These are phyloP conservation scores for Pichia thaimueangensis DNA, from an alignment of 805 yeast genomes.

Conservation along the genomic window DNA sequence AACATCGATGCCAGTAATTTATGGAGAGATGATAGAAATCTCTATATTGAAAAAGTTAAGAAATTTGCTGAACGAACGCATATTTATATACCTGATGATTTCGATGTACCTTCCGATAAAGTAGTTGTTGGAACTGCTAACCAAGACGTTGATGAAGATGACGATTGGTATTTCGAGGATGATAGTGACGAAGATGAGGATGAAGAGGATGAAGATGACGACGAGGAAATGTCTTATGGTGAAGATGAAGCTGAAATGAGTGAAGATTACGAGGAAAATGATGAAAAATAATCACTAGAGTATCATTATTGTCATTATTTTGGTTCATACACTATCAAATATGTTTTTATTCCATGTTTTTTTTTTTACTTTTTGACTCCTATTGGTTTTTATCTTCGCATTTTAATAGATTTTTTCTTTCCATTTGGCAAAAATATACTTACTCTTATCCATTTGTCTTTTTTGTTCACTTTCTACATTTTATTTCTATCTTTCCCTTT, in stretches of 20 bases:
- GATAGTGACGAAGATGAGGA: conserved; percentile 47
- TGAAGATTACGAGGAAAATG: conserved; percentile 27
- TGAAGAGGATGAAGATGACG: conserved; percentile 38
- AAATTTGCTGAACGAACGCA: conserved; percentile 81
- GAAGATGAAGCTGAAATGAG: conserved; percentile 23
- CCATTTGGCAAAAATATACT: neutral
- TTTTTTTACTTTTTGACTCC: neutral
- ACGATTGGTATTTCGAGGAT: conserved; percentile 50
- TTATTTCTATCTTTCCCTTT: neutral
- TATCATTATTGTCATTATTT: too few species aligned
- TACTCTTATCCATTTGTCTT: neutral
- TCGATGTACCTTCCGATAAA: conserved; percentile 53
- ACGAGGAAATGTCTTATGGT: conserved; percentile 39
- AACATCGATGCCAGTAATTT: conserved; percentile 93
- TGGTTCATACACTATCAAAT: neutral
- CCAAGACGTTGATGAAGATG: conserved; percentile 35
- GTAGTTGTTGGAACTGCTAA: conserved; percentile 22
- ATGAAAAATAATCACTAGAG: conserved; percentile 17
- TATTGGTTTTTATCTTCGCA: neutral
- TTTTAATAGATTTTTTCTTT: neutral
- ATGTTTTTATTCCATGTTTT: neutral
- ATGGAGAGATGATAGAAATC: conserved; percentile 75
- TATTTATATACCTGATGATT: conserved; percentile 81
- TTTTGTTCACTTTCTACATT: neutral
- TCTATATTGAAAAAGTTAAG: conserved; percentile 66